Evolutionary conservation across 2,329 filamentous ascomycete species (phyloP).

Genomic region (Fusarium illudens): DNA sequence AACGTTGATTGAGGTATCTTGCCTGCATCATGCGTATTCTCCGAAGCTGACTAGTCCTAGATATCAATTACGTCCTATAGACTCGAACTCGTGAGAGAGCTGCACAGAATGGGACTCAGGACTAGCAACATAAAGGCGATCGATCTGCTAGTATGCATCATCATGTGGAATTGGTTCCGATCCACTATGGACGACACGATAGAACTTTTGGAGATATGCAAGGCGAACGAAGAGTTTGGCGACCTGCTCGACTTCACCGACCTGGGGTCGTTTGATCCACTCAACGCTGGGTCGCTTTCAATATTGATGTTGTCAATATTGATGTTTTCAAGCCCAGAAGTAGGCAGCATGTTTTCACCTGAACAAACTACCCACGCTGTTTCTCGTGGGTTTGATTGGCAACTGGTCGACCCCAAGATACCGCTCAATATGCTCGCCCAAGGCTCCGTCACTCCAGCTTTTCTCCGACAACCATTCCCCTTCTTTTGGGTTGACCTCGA

Average conservation of each 20-base stretch:
- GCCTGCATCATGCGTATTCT: neutral
- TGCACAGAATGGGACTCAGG: neutral
- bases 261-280: too few relatives aligned
- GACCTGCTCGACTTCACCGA: neutral
- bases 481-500: neutral
- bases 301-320: too few relatives aligned
- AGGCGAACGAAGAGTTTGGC: neutral
- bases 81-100: neutral
- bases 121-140: too few relatives aligned
- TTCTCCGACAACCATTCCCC: neutral
- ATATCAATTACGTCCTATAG: rapidly evolving
- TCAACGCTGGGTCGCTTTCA: too few relatives aligned
- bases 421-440: neutral
- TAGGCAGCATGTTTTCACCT: neutral
- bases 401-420: neutral
- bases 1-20: neutral
- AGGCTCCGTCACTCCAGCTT: neutral
- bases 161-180: neutral
- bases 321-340: neutral
- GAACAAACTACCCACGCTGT: neutral
- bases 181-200: neutral
- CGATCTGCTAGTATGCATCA: rapidly evolving
- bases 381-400: neutral
- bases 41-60: too few relatives aligned
- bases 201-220: neutral